Percentiles rank a stretch among this genome's conserved stretches.
phyloP scores from a whole-genome alignment of 257 asterid species.

The Nicotiana obtusifolia region DNA sequence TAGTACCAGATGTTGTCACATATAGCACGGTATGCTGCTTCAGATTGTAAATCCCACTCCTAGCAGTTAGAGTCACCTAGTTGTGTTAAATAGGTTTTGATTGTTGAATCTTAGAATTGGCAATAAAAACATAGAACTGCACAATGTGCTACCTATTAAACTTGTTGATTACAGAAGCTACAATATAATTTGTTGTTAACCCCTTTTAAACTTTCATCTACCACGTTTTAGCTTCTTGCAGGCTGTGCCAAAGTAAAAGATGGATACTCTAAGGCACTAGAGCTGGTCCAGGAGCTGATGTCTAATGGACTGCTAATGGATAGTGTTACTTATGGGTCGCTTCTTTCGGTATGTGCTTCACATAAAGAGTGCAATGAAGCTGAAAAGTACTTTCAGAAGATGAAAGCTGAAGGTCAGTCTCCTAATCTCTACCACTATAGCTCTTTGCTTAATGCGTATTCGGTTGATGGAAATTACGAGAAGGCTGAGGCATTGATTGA shows the following conservation, averaged over 20 bases:
- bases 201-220: slow-evolving; percentile 14
- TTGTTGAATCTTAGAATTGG: not conserved
- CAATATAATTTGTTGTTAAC: not conserved
- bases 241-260: slow-evolving; percentile 75
- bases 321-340: slow-evolving; percentile 69
- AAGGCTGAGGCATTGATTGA: slow-evolving; percentile 72
- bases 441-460: slow-evolving; percentile 89
- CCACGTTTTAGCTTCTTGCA: slow-evolving; percentile 59
- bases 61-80: not conserved
- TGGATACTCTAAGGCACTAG: slow-evolving; percentile 75
- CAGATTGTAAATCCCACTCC: slow-evolving; percentile 12
- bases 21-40: slow-evolving; percentile 77
- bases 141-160: not conserved
- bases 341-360: slow-evolving; percentile 90
- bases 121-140: not conserved
- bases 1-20: slow-evolving; percentile 82
- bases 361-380: slow-evolving; percentile 71
- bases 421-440: slow-evolving; percentile 92
- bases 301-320: slow-evolving; percentile 72
- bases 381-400: slow-evolving; percentile 70
- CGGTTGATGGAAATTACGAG: slow-evolving; percentile 56
- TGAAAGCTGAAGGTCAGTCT: slow-evolving; percentile 81
- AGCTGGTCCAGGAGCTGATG: slow-evolving; percentile 70
- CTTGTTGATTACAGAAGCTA: not conserved
- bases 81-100: not conserved